These are phyloP conservation scores for Picea abies DNA, from an alignment of 83 land plant genomes.

Conservation along the genomic window DNA sequence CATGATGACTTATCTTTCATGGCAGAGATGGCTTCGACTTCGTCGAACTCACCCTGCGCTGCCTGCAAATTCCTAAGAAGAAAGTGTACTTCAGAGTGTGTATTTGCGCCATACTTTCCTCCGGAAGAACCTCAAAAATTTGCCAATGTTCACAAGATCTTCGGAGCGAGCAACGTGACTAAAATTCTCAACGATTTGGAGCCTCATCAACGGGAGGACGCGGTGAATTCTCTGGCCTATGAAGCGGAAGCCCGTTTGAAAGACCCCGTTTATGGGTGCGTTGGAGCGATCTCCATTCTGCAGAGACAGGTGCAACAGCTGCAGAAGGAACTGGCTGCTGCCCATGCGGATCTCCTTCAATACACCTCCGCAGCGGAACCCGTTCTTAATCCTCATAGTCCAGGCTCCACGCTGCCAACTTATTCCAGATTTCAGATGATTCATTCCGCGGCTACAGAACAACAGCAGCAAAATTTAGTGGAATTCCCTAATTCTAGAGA, in stretches of 20 bases:
- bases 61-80: constrained; percentile 63
- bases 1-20: too few relatives aligned
- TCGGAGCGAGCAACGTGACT: constrained; percentile 63
- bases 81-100: constrained; percentile 52
- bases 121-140: constrained; percentile 63
- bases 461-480: not conserved
- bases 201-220: constrained; percentile 53
- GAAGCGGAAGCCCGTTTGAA: constrained; percentile 63
- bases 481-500: not conserved
- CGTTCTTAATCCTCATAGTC: not conserved
- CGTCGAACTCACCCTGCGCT: constrained; percentile 53
- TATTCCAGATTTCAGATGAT: not conserved
- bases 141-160: constrained; percentile 60
- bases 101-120: constrained; percentile 65
- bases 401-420: not conserved
- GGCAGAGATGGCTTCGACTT: too few relatives aligned
- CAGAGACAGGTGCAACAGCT: constrained; percentile 16
- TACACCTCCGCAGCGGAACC: not conserved
- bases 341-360: constrained; percentile 19
- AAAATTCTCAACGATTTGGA: constrained; percentile 54
- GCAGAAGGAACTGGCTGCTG: constrained; percentile 22
- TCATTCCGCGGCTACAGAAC: not conserved
- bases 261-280: constrained; percentile 38
- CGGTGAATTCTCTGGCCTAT: constrained; percentile 54
- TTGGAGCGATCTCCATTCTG: constrained; percentile 30